A percentile compares a stretch with the other conserved stretches of the same genome.
These are phyloP conservation scores for Tieghemiomyces parasiticus DNA, from an alignment of 192 early-diverging fungal species.

Conservation along the genomic window DNA sequence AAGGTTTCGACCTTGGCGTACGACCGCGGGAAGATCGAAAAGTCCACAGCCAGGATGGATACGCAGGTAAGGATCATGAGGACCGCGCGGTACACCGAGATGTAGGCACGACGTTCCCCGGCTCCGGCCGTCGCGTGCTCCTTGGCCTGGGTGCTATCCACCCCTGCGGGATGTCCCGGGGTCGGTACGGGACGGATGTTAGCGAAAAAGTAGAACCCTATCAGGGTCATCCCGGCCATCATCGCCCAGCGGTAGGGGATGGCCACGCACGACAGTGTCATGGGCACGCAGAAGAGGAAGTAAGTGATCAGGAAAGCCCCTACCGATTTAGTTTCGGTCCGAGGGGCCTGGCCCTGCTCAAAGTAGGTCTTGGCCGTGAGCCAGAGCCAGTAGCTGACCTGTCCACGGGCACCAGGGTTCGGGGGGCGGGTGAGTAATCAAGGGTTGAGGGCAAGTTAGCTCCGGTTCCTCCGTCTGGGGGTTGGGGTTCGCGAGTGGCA, in stretches of 20 bases:
- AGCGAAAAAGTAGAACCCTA: conserved; percentile 11
- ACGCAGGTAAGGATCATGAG: conserved; percentile 71
- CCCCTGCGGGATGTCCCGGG: neutral
- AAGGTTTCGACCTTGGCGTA: conserved; percentile 87
- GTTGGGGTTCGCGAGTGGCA: neutral
- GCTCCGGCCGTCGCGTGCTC: neutral
- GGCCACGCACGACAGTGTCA: conserved; percentile 16
- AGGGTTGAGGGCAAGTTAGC: neutral
- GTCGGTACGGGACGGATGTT: neutral
- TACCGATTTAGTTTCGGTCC: conserved; percentile 12
- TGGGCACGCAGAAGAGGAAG: conserved; percentile 13
- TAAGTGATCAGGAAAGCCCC: conserved; percentile 15
- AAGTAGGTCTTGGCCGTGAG: neutral
- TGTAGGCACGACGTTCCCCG: conserved; percentile 8
- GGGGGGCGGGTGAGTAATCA: neutral
- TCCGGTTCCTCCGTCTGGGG: neutral
- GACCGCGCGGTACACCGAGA: conserved; percentile 37
- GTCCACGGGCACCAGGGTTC: neutral
- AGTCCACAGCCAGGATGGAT: conserved; percentile 90
- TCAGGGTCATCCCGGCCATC: conserved; percentile 12
- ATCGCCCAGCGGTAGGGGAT: conserved; percentile 19
- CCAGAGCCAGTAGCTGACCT: conserved; percentile 4
- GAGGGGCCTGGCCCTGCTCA: conserved; percentile 2
- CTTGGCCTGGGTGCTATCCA: neutral
- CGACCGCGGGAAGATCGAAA: conserved; percentile 70